A percentile compares a stretch with the other conserved stretches of the same genome.
Conservation (phyloP, 2,329 filamentous ascomycete species). For the Rhytidhysteron rufulum region DNA sequence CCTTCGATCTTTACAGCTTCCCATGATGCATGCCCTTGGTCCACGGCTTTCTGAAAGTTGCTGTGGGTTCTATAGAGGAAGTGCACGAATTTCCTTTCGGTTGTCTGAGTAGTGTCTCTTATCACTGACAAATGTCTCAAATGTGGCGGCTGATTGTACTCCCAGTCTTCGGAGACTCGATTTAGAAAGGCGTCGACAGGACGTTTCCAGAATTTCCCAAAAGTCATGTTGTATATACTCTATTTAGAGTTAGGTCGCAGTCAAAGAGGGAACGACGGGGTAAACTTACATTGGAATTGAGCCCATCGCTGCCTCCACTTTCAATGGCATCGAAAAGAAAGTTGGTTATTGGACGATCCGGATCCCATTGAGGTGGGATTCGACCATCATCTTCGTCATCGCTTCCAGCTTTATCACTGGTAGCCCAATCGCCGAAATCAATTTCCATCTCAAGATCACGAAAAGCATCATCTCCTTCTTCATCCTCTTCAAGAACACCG, state of each 20-base stretch:
- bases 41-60: constrained; percentile 53
- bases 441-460: constrained; percentile 29
- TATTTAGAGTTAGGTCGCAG: background rate
- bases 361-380: constrained; percentile 51
- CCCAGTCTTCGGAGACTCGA: constrained; percentile 54
- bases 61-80: constrained; percentile 54
- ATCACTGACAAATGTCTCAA: constrained; percentile 55
- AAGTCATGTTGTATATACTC: constrained; percentile 29
- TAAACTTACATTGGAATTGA: constrained; percentile 44
- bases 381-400: constrained; percentile 26
- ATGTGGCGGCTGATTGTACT: constrained; percentile 55
- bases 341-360: constrained; percentile 51
- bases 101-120: constrained; percentile 48
- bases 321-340: constrained; percentile 49
- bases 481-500: constrained; percentile 23
- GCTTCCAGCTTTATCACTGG: constrained; percentile 14
- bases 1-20: constrained; percentile 45
- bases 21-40: constrained; percentile 49
- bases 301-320: constrained; percentile 45
- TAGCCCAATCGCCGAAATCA: constrained; percentile 13
- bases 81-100: constrained; percentile 41
- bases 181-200: constrained; percentile 52
- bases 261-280: background rate
- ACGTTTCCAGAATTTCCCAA: constrained; percentile 52
- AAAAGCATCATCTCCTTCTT: constrained; percentile 25